Evolutionary conservation across 257 asterid species (phyloP), one percentile per base, ranked within the genome.

Genomic region (Nemophila menziesii): DNA sequence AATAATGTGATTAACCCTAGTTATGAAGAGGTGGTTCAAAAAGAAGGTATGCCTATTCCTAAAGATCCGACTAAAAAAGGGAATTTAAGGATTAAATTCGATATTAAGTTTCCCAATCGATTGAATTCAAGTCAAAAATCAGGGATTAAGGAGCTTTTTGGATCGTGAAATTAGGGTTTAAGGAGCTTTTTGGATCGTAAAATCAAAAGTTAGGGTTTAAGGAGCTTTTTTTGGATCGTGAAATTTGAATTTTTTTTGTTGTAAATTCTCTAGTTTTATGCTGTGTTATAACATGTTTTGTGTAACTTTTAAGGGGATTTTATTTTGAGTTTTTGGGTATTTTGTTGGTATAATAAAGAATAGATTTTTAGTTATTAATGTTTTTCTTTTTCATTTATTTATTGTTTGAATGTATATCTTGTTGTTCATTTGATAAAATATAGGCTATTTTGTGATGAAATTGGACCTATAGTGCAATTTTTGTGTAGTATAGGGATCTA

Each of bases 31-130:
- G 48, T 65, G 4, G 73, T 70, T 27, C 46, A 29, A 23, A 53
- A 72, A 5, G 77, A 69, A 57, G 77, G 77, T 16, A 69, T 69
- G 77, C 72, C 67, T 1, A 45, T 65, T 16, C 52, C 64, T 7
- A 70, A 65, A 54, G 77, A 70, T 22, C 67, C 61, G 15, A 15
- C 70, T 9, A 49, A 44, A 48, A 65, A 49, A 24, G 77, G 77
- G 14, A 70, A 70, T 46, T 29, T 70, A 46, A 65, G 77, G 43
- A 65, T 70, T 43, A 71, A 71, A 22, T 67, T 67, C n/a, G 71
- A 71, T 52, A 63, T 71, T 27, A 71, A 53, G 55, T 67, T 71
- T 36, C 72, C 75, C 2, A 44, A 54, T 5, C 58, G 67, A 54
- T 58, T 71, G 48, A 67, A 69, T 8, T 5, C 58, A 2, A 46